A percentile compares a stretch with the other conserved stretches of the same genome.
Evolutionary conservation across 768 basidiomycete genomes (phyloP).

Genomic region (Leccinum sublutescens): DNA sequence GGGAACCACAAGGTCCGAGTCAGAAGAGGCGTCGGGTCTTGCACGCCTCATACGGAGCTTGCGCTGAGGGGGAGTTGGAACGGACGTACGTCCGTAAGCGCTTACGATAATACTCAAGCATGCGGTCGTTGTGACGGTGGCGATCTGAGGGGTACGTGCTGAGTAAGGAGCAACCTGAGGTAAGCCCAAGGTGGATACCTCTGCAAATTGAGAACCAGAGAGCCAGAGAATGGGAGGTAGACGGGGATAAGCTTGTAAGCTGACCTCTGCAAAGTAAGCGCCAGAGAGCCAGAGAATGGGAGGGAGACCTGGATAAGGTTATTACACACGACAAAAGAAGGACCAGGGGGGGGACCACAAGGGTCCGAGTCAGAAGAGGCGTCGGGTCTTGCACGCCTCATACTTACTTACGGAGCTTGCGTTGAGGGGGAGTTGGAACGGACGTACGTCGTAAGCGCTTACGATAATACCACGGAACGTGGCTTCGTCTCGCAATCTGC

Average conservation of each 20-base stretch:
- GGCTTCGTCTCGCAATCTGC: neutral
- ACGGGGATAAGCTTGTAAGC: too few relatives aligned
- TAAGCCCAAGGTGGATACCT: neutral
- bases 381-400: neutral
- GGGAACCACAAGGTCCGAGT: neutral
- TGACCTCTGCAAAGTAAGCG: neutral
- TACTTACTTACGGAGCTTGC: neutral
- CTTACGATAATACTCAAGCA: too few relatives aligned
- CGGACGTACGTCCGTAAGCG: neutral
- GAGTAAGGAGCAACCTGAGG: neutral
- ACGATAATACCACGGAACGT: neutral
- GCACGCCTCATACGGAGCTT: neutral
- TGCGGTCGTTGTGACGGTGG: neutral
- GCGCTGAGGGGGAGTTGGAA: neutral
- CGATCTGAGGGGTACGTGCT: neutral
- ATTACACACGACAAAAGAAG: neutral
- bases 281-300: neutral
- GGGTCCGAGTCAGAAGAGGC: neutral
- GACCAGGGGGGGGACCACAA: neutral
- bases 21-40: neutral
- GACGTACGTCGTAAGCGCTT: neutral
- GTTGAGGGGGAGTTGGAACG: neutral
- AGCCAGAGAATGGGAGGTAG: neutral
- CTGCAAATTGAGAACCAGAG: neutral
- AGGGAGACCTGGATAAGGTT: neutral